Base-by-base conservation (phyloP, 1,284 basidiomycete genomes). In the Polyporus tsugae region DNA sequence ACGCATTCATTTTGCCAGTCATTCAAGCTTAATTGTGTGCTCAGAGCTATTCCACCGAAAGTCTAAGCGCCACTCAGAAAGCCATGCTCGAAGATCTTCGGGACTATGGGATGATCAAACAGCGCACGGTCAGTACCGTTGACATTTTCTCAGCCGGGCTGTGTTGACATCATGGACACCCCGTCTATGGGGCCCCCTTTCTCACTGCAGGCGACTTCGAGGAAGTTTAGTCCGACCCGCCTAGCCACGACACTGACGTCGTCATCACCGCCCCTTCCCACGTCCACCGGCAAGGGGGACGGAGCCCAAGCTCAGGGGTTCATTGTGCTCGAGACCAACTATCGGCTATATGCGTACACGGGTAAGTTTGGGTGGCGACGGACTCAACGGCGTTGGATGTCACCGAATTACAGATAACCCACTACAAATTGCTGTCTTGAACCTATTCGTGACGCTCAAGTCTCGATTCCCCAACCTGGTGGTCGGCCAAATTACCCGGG, bases 311-410 rank as follows among this genome's bases (percentile, higher is more conserved):
- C 78, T 69, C 93, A 96, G 79, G 95, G 95, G 4, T 99, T 98
- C 82, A 92, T 99, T 74, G 93, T 99, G 74, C 86, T 99, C 44
- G 98, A 99, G 83, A 99, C 98, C 29, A 99, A 99, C 82, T 99
- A 99, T 83, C 93, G 97, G 72, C 84, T 99, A 67, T 99, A 99
- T 80, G 98, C 98, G 0, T 99, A 99, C 80, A 99, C 98, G 46
- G 93, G 95, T 95, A 41, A 33, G 68, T 63, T 60, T 29, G 46
- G 33, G 2, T 22, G n/a, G 19, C 35, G 39, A 33, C 46, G 36
- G 29, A 36, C 41, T 57, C 33, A 22, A 36, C 57, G 60, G 67
- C 36, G 60, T 36, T 62, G 65, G 46, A 68, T 29, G 53, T 74
- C 77, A 69, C 76, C 70, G 69, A 46, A 19, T 17, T 71, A 52